Evolutionary conservation across 345 rosid genomes (phyloP).

Genomic region (Eucalyptus marginata): DNA sequence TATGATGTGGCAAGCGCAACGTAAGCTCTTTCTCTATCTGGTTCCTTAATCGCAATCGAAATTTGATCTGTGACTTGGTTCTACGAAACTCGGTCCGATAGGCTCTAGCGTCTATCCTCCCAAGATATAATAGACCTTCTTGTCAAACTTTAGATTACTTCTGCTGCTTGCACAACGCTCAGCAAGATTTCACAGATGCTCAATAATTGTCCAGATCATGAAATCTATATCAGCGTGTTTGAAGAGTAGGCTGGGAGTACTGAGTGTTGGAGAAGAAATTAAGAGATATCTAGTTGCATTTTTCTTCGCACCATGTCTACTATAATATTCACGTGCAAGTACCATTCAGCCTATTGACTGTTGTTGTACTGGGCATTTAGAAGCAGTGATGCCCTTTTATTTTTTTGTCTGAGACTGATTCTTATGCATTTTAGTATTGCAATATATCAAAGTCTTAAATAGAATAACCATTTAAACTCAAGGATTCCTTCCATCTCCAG

Average conservation of each 20-base stretch:
- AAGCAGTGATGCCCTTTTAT: background rate
- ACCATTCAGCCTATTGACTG: background rate
- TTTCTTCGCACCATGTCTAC: background rate
- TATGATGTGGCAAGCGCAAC: slow-evolving; percentile 60
- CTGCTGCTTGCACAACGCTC: background rate
- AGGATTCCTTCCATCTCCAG: slow-evolving; percentile 14
- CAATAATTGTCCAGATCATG: background rate
- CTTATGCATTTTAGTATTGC: background rate
- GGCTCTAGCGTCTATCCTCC: background rate
- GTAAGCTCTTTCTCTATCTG: slow-evolving; percentile 9
- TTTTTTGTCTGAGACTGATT: background rate
- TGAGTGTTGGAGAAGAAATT: background rate
- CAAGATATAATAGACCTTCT: background rate
- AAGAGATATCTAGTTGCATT: background rate
- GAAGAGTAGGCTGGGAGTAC: background rate
- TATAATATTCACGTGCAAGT: background rate
- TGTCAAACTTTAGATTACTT: background rate
- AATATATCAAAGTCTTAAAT: background rate
- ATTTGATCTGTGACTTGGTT: background rate
- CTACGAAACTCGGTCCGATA: fast-evolving
- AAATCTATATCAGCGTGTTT: background rate
- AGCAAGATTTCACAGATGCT: background rate
- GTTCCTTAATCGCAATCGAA: background rate
- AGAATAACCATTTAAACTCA: background rate
- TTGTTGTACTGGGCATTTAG: background rate